Evolutionary conservation across 2,329 filamentous ascomycete species (phyloP).

Genomic region (Ophiocordyceps camponoti-leonardi): DNA sequence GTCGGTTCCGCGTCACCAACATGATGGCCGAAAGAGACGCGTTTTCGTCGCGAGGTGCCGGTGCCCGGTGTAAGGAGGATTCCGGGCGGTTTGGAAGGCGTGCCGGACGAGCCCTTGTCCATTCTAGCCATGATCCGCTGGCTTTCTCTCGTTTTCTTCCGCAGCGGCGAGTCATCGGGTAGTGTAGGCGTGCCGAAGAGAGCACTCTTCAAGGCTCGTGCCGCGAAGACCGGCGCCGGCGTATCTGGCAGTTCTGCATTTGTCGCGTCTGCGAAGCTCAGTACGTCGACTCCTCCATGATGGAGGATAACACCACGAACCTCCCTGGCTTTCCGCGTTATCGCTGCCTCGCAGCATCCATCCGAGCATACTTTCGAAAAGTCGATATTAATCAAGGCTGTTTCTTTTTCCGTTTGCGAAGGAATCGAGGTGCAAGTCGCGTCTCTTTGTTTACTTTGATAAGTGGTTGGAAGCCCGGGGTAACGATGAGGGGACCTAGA

Average conservation of each 20-base stretch:
- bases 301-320: background rate
- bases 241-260: conserved; percentile 44
- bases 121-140: conserved; percentile 3
- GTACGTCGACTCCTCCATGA: background rate
- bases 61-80: conserved; percentile 50
- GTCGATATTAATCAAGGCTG: background rate
- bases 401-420: background rate
- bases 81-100: conserved; percentile 33
- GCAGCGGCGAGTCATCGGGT: conserved; percentile 15
- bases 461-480: background rate
- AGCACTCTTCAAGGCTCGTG: conserved; percentile 45
- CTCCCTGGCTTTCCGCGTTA: conserved; percentile 15
- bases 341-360: conserved; percentile 37
- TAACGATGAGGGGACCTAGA: background rate
- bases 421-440: background rate
- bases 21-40: conserved; percentile 46
- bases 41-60: conserved; percentile 40
- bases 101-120: conserved; percentile 17
- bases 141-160: background rate
- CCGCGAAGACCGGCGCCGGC: conserved; percentile 48
- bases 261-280: conserved; percentile 18
- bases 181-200: conserved; percentile 42
- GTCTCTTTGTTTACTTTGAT: background rate
- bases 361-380: conserved; percentile 30
- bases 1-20: conserved; percentile 22